Base-by-base conservation (phyloP, 371 early-diverging fungal genomes). In the Funneliformis caledonium region DNA sequence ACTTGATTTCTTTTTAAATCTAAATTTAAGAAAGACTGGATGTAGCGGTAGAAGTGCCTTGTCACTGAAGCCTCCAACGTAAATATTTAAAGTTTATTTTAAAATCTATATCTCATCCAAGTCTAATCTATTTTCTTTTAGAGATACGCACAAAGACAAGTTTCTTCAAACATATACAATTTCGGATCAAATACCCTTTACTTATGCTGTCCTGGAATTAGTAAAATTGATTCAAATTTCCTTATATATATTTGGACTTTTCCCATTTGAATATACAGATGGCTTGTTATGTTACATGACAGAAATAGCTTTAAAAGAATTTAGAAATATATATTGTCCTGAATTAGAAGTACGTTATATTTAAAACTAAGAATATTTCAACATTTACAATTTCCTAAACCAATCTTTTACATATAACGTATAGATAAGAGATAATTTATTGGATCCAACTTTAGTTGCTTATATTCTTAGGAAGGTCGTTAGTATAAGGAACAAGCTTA, bases 41-140 rank as follows among this genome's bases (percentile, higher is more conserved):
- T 92, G 92, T 80, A 91, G 90, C 59, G 90, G 91, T 7, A 84
- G 91, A 64, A 91, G 90, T 62, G 89, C 92, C 8, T 85, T 92
- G n/a, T 90, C 89, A 47, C 86, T 91, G 47, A 88, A 85, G 47
- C 82, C 87, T 31, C 91, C 91, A 78, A 91, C 89, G 92, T 90
- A 87, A 72, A 48, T 61, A 16, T 26, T 14, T 72, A 47, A 5
- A 72, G 67, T 60, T 62, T 70, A 61, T 37, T 43, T 56, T 43
- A n/a, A 31, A 45, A 4, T 73, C 31, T 45, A 31, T 60, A 19
- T 2, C 37, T 73, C 47, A 19, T 22, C 26, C 31, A 16, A 11
- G 37, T 37, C 31, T 43, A 33, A 22, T 31, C 42, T 47, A 75
- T 56, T 50, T 73, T 67, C 33, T 59, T 80, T 43, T 83, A 92